Base-by-base conservation (phyloP, 192 early-diverging fungal species). In the Pilobolus umbonatus region DNA sequence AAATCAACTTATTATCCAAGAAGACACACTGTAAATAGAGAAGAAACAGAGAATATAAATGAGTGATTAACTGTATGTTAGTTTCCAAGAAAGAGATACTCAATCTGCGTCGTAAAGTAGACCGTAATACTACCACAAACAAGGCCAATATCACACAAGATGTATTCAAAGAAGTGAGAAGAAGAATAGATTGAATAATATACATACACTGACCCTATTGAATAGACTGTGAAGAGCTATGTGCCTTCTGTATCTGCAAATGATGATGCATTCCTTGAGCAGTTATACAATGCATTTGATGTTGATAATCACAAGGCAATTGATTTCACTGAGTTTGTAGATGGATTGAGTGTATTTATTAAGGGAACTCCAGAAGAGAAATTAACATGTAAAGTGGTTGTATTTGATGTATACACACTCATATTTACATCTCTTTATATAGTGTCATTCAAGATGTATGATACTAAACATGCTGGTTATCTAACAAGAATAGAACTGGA, bases 381-480 rank as follows among this genome's bases (percentile, higher is more conserved):
- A 14, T 17, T 65, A 9, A 54, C 28, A 6, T 65, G 63, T 65
- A 65, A 65, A 56, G 25, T 19, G 14, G 7, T 17, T 42, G 6
- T 21, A 15, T 9, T 31, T 21, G 1, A 38, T 9, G 2, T 30
- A 61, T 5, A 39, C 10, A 32, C 15, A 61, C 10, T 19, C 30
- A 54, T 45, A 54, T 26, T 10, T 57, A 7, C 1, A 40, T 9
- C 24, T 51, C 15, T 42, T 26, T 47, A 17, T 39, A 14, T 66
- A 91, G 88, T 91, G 50, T 86, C 85, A 3, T 91, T 91, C 70
- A 77, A 80, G 56, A 60, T 91, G 38, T 91, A 91, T 68, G 89
- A 91, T 75, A 77, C 90, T 32, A 82, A 91, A 55, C 84, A 86
- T 54, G 83, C 78, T 62, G 89, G 89, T 21, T 82, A 79, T 25